phyloP scores from a whole-genome alignment of 495 filamentous ascomycete genomes.

The Tuber umbilicatum region DNA sequence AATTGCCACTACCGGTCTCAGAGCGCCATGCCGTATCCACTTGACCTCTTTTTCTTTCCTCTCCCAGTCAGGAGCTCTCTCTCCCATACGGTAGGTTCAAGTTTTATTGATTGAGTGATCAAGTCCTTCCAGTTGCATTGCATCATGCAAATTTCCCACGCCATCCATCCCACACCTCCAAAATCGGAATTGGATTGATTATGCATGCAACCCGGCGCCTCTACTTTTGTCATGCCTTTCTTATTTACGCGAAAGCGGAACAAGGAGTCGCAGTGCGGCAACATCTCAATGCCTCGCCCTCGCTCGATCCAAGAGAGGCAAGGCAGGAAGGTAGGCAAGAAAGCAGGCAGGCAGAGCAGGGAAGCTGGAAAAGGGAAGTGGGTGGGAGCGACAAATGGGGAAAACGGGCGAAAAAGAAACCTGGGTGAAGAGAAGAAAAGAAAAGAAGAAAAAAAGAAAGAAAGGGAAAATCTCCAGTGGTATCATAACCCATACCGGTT shows the following conservation, averaged over 20 bases:
- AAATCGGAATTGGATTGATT: conserved; percentile 20
- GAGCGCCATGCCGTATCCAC: background rate
- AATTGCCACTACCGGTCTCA: conserved; percentile 4
- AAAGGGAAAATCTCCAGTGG: background rate
- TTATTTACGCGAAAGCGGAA: conserved; percentile 25
- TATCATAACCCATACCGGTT: background rate
- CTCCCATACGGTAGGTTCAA: background rate
- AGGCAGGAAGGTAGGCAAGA: background rate
- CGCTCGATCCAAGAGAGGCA: background rate
- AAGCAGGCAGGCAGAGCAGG: background rate
- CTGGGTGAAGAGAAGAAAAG: background rate
- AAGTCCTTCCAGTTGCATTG: conserved; percentile 32
- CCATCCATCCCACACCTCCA: conserved; percentile 1
- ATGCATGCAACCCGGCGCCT: conserved; percentile 40
- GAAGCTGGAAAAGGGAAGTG: background rate
- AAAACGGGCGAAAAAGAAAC: background rate
- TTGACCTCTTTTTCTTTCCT: background rate
- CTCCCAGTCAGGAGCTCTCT: background rate
- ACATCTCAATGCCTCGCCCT: conserved; percentile 4
- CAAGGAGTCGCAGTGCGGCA: conserved; percentile 1
- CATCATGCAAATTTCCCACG: conserved; percentile 37
- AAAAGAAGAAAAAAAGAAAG: background rate
- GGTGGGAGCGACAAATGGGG: background rate
- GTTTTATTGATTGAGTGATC: conserved; percentile 5
- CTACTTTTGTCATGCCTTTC: conserved; percentile 38